Evolutionary conservation across 179 eudicot species (phyloP), one percentile per base, ranked within the genome.

Genomic region (Beta corolliflora): DNA sequence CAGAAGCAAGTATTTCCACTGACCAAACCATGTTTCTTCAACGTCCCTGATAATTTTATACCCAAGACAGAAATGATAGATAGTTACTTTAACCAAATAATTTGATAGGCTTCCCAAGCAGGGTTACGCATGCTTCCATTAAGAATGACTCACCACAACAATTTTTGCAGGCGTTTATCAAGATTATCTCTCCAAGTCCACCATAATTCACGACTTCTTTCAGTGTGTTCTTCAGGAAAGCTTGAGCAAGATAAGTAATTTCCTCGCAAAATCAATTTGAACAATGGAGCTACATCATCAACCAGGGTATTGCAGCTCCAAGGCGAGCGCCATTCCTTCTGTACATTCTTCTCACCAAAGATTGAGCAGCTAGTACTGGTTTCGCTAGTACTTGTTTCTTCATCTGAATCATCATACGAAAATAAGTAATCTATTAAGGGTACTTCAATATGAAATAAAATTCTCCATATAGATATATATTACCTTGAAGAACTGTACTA

Each of bases 21-120:
- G 86, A 75, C 98, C 97, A 79, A 94, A 85, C 99, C 99, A 96
- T 75, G 74, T 81, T 52, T 94, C 93, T 83, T 96, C 99, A 84
- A 96, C 64, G 83, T 90, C 89, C 81, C 99, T 96, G 85, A 61
- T 70, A 63, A 71, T 75, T 41, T 16, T 13, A 66, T 68, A 36
- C 11, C 73, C 76, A 65, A 14, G 41, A 52, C 45, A 21, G 50
- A 15, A 56, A 13, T 12, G 23, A 73, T 8, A 41, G 56, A 74
- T 54, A 12, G 11, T 23, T 54, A 54, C 4, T 60, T 29, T 14
- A 48, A 48, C 36, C 9, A 70, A 56, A 45, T 41, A 54, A 67
- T 41, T 18, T 48, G 18, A 23, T 9, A 64, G 21, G 9, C 9
- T 36, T 16, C 7, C 16, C 23, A 50, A 25, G 73, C 66, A 31